Percentiles rank a stretch among this genome's conserved stretches.
These are phyloP conservation scores for Verticillium albo-atrum DNA, from an alignment of 2,329 filamentous ascomycete species.

Conservation along the genomic window DNA sequence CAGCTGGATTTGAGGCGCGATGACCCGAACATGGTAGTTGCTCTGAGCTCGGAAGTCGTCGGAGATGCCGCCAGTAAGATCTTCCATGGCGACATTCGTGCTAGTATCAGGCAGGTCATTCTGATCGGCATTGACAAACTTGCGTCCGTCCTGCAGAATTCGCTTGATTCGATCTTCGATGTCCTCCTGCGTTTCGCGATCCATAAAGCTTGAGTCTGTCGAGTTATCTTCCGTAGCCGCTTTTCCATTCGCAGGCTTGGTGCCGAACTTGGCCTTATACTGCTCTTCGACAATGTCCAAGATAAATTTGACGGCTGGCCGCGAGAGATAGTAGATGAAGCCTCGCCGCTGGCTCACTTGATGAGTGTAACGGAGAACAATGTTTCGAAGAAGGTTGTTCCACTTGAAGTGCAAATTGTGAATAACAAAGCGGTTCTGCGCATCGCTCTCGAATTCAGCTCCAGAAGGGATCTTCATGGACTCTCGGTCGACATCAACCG, in stretches of 20 bases:
- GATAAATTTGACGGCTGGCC: conserved; percentile 95
- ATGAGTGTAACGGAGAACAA: conserved; percentile 94
- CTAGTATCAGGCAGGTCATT: conserved; percentile 26
- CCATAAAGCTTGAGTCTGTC: conserved; percentile 35
- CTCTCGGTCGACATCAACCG: conserved; percentile 49
- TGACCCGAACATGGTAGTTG: conserved; percentile 89
- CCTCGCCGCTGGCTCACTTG: conserved; percentile 94
- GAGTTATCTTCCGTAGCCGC: conserved; percentile 12
- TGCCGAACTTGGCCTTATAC: conserved; percentile 58
- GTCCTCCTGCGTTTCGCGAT: conserved; percentile 57
- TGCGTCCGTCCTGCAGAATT: conserved; percentile 77
- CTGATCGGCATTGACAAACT: conserved; percentile 73
- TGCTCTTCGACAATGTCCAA: conserved; percentile 96
- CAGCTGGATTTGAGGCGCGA: conserved; percentile 95
- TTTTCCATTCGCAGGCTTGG: conserved; percentile 18
- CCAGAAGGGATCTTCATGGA: conserved; percentile 64
- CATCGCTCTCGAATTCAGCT: conserved; percentile 85
- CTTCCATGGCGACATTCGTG: conserved; percentile 44
- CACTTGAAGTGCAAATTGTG: conserved; percentile 98
- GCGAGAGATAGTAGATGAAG: conserved; percentile 96
- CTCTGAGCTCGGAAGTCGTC: conserved; percentile 87
- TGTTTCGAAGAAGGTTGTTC: conserved; percentile 95
- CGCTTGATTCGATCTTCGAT: conserved; percentile 84
- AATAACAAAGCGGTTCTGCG: conserved; percentile 96
- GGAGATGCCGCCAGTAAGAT: conserved; percentile 72